Percentiles rank a stretch among this genome's conserved stretches.
Evolutionary conservation across 306 rosid genomes (phyloP).

Genomic region (Dryas drummondii): DNA sequence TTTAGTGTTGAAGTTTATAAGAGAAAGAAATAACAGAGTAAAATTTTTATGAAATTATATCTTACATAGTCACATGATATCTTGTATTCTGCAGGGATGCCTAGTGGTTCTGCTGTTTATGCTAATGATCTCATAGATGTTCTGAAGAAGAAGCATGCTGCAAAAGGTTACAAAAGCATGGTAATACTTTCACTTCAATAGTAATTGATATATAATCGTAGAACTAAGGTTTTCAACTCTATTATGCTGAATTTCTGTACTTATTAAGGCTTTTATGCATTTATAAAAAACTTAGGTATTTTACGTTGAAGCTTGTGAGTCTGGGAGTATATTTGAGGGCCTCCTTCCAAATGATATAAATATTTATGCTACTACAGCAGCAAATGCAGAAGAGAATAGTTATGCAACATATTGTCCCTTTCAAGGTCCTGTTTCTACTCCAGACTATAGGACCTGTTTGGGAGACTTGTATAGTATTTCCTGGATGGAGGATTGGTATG

Average conservation of each 20-base stretch:
- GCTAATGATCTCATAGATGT: constrained; percentile 44
- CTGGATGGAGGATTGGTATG: constrained; percentile 85
- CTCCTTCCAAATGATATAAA: constrained; percentile 48
- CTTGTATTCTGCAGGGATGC: constrained; percentile 43
- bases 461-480: constrained; percentile 68
- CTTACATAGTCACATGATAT: too few species aligned
- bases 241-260: neutral
- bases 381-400: constrained; percentile 53
- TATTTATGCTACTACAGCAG: constrained; percentile 61
- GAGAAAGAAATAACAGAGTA: neutral
- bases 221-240: neutral
- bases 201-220: neutral
- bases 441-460: constrained; percentile 43
- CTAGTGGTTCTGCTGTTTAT: neutral
- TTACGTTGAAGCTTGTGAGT: constrained; percentile 78
- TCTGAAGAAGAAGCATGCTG: constrained; percentile 49
- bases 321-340: constrained; percentile 78
- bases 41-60: neutral
- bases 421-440: neutral
- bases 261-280: neutral
- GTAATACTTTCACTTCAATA: constrained; percentile 20
- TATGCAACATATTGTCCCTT: constrained; percentile 49
- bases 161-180: constrained; percentile 49
- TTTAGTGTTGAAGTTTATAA: neutral
- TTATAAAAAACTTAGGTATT: constrained; percentile 36